These are phyloP conservation scores for Phaeodactylum tricornutum DNA, from an alignment of 108 stramenopile genomes.

Conservation along the genomic window DNA sequence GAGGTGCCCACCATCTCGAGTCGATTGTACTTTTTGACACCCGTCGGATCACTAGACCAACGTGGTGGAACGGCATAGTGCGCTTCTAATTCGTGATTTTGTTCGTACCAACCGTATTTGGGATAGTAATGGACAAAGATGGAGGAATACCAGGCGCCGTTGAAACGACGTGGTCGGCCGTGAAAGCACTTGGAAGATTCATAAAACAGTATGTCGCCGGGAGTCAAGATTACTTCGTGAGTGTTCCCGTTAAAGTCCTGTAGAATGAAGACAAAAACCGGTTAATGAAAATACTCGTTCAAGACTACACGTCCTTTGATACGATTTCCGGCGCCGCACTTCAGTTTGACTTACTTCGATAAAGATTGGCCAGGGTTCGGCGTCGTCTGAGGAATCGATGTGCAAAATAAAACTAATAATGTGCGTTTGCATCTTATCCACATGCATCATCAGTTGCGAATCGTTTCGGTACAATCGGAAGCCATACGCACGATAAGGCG, in stretches of 20 bases:
- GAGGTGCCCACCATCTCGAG: constrained; percentile 47
- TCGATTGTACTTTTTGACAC: constrained; percentile 4
- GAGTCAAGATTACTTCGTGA: constrained; percentile 45
- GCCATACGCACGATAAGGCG: constrained; percentile 53
- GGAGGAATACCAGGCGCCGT: constrained; percentile 61
- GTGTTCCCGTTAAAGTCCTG: constrained; percentile 10
- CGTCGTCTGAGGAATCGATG: constrained; percentile 66
- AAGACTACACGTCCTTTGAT: neutral
- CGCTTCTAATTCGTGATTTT: constrained; percentile 34
- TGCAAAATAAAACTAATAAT: constrained; percentile 79
- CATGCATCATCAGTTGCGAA: constrained; percentile 65
- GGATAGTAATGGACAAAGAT: constrained; percentile 78
- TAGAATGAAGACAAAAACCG: constrained; percentile 16
- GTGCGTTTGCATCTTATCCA: constrained; percentile 68
- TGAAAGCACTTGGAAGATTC: constrained; percentile 78
- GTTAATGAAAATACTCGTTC: constrained; percentile 17
- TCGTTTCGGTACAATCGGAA: constrained; percentile 71
- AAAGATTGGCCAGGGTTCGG: constrained; percentile 18
- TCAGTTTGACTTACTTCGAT: constrained; percentile 6
- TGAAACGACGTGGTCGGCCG: constrained; percentile 58
- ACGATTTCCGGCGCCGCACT: neutral
- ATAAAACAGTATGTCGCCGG: constrained; percentile 79
- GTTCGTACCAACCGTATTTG: constrained; percentile 25
- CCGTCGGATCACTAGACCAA: constrained; percentile 24
- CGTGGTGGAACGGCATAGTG: constrained; percentile 56